phyloP scores from a whole-genome alignment of 176 grass and related monocot genomes.

The Phyllostachys edulis region DNA sequence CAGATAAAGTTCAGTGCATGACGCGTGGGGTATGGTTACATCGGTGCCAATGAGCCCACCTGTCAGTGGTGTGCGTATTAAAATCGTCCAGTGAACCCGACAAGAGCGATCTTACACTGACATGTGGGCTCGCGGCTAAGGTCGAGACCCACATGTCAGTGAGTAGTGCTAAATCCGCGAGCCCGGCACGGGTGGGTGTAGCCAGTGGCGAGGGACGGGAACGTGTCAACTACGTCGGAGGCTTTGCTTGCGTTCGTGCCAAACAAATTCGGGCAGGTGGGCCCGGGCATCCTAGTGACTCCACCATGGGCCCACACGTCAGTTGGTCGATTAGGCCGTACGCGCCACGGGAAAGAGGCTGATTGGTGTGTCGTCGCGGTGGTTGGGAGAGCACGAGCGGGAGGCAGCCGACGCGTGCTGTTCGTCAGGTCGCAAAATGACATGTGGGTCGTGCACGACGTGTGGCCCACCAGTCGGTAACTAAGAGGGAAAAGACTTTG shows the following conservation, averaged over 20 bases:
- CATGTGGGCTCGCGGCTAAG: neutral
- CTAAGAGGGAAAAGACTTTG: accelerated
- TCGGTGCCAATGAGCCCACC: neutral
- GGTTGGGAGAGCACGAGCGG: neutral
- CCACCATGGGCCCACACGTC: neutral
- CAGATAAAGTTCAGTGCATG: neutral
- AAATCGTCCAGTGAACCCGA: neutral
- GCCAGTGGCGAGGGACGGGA: neutral
- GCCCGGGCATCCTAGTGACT: neutral
- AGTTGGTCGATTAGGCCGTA: neutral
- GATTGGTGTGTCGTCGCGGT: neutral
- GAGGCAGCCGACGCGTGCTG: neutral
- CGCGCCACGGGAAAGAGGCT: neutral
- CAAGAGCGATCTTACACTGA: neutral
- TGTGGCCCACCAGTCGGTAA: accelerated
- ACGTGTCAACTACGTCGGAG: conserved; percentile 16
- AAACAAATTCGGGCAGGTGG: conserved; percentile 29
- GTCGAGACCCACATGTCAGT: neutral
- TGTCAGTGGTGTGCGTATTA: neutral
- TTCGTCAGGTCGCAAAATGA: accelerated
- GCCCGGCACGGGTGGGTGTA: neutral
- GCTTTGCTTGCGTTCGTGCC: conserved; percentile 47
- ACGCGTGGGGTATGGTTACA: neutral
- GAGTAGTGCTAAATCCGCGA: accelerated
- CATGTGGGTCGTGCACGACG: accelerated